Evolutionary conservation across 805 yeast species (phyloP), one percentile per base, ranked within the genome.

Genomic region (Yamadazyma phyllophila): DNA sequence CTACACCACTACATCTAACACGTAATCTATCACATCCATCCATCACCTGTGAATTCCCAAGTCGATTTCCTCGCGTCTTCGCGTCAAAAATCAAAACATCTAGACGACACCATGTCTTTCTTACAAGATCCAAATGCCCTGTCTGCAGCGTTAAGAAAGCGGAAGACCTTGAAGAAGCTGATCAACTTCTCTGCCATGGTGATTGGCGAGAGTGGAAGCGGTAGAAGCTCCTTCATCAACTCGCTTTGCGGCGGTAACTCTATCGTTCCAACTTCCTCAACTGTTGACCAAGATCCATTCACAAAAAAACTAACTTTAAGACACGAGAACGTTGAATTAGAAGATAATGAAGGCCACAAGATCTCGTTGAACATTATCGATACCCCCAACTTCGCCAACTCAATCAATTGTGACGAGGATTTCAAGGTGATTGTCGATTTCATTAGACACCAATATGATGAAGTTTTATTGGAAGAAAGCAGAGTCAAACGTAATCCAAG

Each of bases 171-270:
- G 65, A 88, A 88, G 66, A 85, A 88, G 66, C 86, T 90, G 29
- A 81, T 88, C 69, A 88, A 87, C 59, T 88, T 90, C 73, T 85
- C 95, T 16, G 63, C 87, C 48, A 83, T 90, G 92, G 83, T 88
- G 32, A 83, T 88, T 45, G 97, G 97, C 36, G 85, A 87, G 60
- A 80, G 84, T 39, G 97, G 97, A 2, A 71, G 82, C 38, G 97
- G 97, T 13, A 79, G 96, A 62, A 85, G 96, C n/a, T 90, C 96
- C 4, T 85, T 90, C 58, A 88, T 91, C 62, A 90, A 91, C 69
- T 85, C 96, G 31, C 73, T 90, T 44, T 90, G 97, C 69, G 96
- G 87, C 48, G 94, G 90, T 53, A 82, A 85, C 55, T 57, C 69
- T 34, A 90, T 90, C 32, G 92, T 86, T 10, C 88, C 85, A 35